Evolutionary conservation across 1,284 basidiomycete species (phyloP).

Genomic region (Moesziomyces aphidis): DNA sequence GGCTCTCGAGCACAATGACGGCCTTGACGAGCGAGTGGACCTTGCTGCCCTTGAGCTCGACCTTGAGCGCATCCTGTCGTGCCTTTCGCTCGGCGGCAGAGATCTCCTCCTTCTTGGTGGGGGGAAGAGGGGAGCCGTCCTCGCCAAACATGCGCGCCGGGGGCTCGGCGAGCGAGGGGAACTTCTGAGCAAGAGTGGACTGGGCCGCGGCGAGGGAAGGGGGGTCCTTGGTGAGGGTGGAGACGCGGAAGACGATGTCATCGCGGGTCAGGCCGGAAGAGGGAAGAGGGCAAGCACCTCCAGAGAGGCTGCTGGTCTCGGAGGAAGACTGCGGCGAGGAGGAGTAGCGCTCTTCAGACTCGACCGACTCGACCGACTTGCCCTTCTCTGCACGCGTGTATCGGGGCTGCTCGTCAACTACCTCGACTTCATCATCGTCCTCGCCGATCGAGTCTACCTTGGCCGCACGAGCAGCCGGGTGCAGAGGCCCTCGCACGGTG

Average conservation of each 20-base stretch:
- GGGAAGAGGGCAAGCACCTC: constrained; percentile 18
- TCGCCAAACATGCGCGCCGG: constrained; percentile 53
- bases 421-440: constrained; percentile 36
- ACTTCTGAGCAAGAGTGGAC: constrained; percentile 21
- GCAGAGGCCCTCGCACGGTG: constrained; percentile 4
- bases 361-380: constrained; percentile 33
- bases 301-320: constrained; percentile 22
- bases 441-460: constrained; percentile 41
- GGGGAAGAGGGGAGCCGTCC: constrained; percentile 41
- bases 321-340: constrained; percentile 13
- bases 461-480: constrained; percentile 2
- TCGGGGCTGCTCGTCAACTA: constrained; percentile 33
- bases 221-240: constrained; percentile 16
- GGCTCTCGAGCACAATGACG: constrained; percentile 48
- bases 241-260: constrained; percentile 39
- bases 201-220: constrained; percentile 23
- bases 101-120: constrained; percentile 53
- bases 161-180: constrained; percentile 44
- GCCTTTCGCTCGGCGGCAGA: constrained; percentile 39
- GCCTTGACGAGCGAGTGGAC: constrained; percentile 52
- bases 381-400: constrained; percentile 40
- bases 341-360: constrained; percentile 17
- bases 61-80: constrained; percentile 43
- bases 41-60: constrained; percentile 47
- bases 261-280: constrained; percentile 26